These are phyloP conservation scores for Dioszegia hungarica DNA, from an alignment of 768 basidiomycete species.

Conservation along the genomic window DNA sequence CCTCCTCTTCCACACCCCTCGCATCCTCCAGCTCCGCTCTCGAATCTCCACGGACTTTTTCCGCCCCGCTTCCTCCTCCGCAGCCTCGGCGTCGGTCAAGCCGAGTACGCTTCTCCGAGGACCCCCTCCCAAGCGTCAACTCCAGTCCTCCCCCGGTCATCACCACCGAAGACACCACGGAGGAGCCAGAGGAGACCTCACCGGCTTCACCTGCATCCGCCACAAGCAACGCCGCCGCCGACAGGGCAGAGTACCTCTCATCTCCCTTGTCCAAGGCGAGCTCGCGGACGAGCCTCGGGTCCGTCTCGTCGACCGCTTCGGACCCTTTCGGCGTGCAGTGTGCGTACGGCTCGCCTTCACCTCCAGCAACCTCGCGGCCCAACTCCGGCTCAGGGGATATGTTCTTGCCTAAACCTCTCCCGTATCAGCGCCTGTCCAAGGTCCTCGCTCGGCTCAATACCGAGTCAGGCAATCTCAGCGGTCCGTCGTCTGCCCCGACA, in stretches of 20 bases:
- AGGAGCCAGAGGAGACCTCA: neutral
- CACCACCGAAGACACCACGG: neutral
- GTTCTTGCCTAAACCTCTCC: neutral
- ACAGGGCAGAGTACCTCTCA: too few species aligned
- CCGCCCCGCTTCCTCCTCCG: neutral
- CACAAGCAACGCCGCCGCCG: too few species aligned
- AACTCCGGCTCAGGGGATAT: neutral
- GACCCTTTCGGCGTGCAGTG: slow-evolving; percentile 2
- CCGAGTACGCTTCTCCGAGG: neutral
- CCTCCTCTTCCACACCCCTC: neutral
- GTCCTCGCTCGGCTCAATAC: neutral
- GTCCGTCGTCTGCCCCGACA: too few species aligned
- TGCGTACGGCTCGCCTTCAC: neutral
- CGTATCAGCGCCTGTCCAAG: neutral
- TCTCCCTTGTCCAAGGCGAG: neutral
- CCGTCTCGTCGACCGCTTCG: neutral
- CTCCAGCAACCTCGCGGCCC: neutral
- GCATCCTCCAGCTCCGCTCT: too few species aligned
- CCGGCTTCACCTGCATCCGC: too few species aligned
- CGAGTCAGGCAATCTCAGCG: neutral
- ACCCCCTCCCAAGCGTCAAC: slow-evolving; percentile 3
- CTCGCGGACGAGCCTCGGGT: neutral
- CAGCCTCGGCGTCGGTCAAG: neutral
- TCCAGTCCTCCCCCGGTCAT: neutral
- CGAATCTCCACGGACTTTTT: too few species aligned